Percentiles rank a stretch among this genome's conserved stretches.
Conservation (phyloP, 164 flowering plant species). For the Sextonia rubra region DNA sequence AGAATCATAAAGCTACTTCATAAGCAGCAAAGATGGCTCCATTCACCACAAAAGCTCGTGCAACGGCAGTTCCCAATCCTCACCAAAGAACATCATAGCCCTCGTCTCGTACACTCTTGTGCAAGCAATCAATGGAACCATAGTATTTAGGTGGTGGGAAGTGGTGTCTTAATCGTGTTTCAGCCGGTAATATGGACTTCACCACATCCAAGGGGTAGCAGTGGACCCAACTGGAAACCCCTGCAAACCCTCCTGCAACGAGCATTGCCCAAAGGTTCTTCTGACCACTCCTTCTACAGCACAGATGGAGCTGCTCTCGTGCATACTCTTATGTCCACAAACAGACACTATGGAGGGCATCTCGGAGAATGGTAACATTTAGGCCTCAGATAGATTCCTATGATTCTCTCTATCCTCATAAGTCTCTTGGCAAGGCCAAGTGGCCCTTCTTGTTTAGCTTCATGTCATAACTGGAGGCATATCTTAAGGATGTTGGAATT, state of each 20-base stretch:
- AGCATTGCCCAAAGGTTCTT: conserved; percentile 70
- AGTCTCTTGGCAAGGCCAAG: conserved; percentile 42
- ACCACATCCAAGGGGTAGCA: conserved; percentile 88
- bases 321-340: conserved; percentile 82
- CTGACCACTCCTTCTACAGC: conserved; percentile 64
- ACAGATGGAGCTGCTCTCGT: conserved; percentile 75
- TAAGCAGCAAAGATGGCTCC: conserved; percentile 80
- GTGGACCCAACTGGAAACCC: conserved; percentile 79
- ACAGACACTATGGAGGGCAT: conserved; percentile 74
- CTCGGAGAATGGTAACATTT: conserved; percentile 65
- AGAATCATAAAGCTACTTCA: conserved; percentile 57
- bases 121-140: conserved; percentile 69
- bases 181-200: conserved; percentile 75
- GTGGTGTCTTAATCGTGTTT: conserved; percentile 20
- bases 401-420: conserved; percentile 45
- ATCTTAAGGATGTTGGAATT: too few relatives aligned
- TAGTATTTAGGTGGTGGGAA: conserved; percentile 32
- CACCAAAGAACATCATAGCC: conserved; percentile 68
- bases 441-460: conserved; percentile 36
- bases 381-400: conserved; percentile 73
- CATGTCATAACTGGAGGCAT: conserved; percentile 57
- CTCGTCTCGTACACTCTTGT: conserved; percentile 54
- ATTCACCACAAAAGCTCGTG: conserved; percentile 84
- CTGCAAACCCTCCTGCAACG: conserved; percentile 81
- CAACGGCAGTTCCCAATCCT: conserved; percentile 74